A percentile compares a stretch with the other conserved stretches of the same genome.
Conservation (phyloP, 192 early-diverging fungal genomes). For the Coemansia sp. region DNA sequence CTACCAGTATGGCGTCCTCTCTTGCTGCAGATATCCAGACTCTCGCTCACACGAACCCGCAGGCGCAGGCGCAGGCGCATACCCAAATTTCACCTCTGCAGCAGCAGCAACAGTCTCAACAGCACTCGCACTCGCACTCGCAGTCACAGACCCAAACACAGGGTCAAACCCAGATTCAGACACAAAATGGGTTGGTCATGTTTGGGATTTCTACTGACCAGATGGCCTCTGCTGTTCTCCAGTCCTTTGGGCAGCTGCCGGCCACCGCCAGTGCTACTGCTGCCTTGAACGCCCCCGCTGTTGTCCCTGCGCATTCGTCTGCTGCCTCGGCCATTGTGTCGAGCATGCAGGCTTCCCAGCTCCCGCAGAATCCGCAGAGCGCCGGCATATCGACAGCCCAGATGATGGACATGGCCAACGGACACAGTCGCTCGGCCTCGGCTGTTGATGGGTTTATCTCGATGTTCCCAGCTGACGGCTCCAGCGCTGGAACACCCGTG, state of each 20-base stretch:
- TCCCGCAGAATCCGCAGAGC: not conserved
- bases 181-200: not conserved
- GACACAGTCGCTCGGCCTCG: constrained; percentile 32
- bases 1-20: not conserved
- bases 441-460: constrained; percentile 32
- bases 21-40: not conserved
- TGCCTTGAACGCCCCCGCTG: not conserved
- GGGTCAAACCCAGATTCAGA: not conserved
- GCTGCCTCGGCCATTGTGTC: not conserved
- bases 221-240: constrained; percentile 2
- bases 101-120: constrained; percentile 1
- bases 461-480: constrained; percentile 26
- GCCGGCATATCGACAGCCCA: constrained; percentile 4
- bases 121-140: not conserved
- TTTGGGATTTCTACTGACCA: not conserved
- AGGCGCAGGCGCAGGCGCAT: constrained; percentile 5
- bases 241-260: constrained; percentile 3
- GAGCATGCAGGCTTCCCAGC: not conserved
- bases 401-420: constrained; percentile 15
- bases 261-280: not conserved
- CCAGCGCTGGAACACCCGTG: constrained; percentile 13
- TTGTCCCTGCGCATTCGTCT: not conserved
- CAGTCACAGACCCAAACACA: not conserved
- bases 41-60: not conserved
- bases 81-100: not conserved